Evolutionary conservation across 129 eudicot species (phyloP).

Genomic region (Pittosporum tobira): DNA sequence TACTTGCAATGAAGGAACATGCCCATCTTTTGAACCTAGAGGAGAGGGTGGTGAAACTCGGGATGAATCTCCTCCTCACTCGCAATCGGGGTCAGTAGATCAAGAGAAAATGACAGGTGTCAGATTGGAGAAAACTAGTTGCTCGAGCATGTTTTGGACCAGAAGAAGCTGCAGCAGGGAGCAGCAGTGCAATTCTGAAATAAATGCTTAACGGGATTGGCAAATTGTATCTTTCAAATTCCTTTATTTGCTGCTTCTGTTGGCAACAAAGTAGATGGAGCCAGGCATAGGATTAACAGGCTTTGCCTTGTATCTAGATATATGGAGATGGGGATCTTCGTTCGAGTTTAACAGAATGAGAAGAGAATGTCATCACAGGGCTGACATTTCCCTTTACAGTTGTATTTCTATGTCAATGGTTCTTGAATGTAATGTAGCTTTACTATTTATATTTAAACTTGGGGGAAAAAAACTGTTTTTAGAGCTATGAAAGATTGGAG

Average conservation of each 20-base stretch:
- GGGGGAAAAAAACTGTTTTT: background rate
- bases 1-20: conserved; percentile 66
- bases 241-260: conserved; percentile 9
- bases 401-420: background rate
- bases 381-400: background rate
- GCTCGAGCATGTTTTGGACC: conserved; percentile 86
- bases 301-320: too few species aligned
- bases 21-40: conserved; percentile 57
- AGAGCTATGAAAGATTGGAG: background rate
- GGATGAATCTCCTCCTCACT: conserved; percentile 38
- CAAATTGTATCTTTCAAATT: background rate
- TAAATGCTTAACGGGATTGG: conserved; percentile 42
- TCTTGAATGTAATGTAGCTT: background rate
- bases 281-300: too few species aligned
- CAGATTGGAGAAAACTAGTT: conserved; percentile 54
- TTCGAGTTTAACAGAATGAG: background rate
- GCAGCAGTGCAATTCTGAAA: conserved; percentile 86
- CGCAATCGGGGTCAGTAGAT: conserved; percentile 30
- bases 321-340: background rate
- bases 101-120: conserved; percentile 45
- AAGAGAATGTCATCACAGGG: conserved; percentile 5
- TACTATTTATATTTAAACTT: conserved; percentile 3
- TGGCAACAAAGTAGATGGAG: background rate
- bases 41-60: conserved; percentile 36
- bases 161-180: conserved; percentile 92